Conservation (phyloP, 352 stramenopile species). For the Thalassiosira exigua region DNA sequence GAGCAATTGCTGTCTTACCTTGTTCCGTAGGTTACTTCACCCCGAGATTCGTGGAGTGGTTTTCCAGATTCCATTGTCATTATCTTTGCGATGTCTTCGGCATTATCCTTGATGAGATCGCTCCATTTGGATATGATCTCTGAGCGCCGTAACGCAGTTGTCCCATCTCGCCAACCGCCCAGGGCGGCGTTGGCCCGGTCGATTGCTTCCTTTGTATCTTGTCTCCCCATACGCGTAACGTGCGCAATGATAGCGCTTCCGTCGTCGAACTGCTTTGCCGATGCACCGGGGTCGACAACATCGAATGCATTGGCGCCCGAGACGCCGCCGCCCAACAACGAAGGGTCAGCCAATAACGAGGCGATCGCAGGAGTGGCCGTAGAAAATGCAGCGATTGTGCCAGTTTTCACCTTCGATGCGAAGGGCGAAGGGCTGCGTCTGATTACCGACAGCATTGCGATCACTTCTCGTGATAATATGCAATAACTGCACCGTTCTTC, state of each 20-base stretch:
- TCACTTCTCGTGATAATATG: too few relatives aligned
- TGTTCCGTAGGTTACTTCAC: constrained; percentile 94
- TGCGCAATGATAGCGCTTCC: constrained; percentile 40
- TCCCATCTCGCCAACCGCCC: constrained; percentile 65
- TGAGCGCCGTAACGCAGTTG: constrained; percentile 58
- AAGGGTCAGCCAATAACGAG: constrained; percentile 52
- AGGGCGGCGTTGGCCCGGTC: constrained; percentile 39
- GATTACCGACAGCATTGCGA: constrained; percentile 32
- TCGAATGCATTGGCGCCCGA: constrained; percentile 30
- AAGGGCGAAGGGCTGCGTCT: constrained; percentile 5
- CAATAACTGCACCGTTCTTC: too few relatives aligned
- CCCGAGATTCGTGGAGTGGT: constrained; percentile 91
- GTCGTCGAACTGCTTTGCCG: constrained; percentile 31
- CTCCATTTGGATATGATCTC: constrained; percentile 63
- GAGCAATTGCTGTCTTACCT: too few relatives aligned
- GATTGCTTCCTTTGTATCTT: constrained; percentile 59
- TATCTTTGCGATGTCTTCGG: constrained; percentile 85
- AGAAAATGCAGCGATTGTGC: constrained; percentile 16
- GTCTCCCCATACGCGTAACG: constrained; percentile 47
- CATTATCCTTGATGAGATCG: constrained; percentile 66
- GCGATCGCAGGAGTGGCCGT: constrained; percentile 23
- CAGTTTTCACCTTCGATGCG: constrained; percentile 16
- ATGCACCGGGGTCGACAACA: constrained; percentile 61
- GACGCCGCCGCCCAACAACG: constrained; percentile 30
- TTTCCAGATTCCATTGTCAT: constrained; percentile 98